Evolutionary conservation across 805 yeast species (phyloP).

Genomic region (Ogataea henricii): DNA sequence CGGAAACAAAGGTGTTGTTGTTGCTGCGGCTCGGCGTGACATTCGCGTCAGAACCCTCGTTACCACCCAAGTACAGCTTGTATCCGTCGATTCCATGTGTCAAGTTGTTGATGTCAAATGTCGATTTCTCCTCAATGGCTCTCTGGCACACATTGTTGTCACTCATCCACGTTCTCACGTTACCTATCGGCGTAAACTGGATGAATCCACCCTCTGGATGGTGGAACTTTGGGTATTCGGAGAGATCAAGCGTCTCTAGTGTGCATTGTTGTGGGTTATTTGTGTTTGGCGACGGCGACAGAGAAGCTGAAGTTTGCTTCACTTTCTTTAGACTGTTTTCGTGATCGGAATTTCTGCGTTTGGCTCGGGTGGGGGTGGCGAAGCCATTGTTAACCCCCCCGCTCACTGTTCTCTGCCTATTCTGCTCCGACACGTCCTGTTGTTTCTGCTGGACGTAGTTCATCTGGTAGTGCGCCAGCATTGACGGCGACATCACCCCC

Average conservation of each 20-base stretch:
- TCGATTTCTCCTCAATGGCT: slow-evolving; percentile 47
- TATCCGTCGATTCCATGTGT: slow-evolving; percentile 41
- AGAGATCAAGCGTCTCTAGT: slow-evolving; percentile 32
- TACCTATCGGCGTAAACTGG: slow-evolving; percentile 67
- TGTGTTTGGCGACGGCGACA: slow-evolving; percentile 7
- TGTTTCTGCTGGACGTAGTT: slow-evolving; percentile 12
- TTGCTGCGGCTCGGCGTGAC: slow-evolving; percentile 1
- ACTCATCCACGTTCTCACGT: slow-evolving; percentile 45
- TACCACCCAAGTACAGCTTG: slow-evolving; percentile 31
- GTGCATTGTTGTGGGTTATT: slow-evolving; percentile 19
- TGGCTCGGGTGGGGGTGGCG: slow-evolving; percentile 30
- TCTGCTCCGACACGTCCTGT: background rate
- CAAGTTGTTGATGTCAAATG: slow-evolving; percentile 35
- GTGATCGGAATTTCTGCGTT: slow-evolving; percentile 40
- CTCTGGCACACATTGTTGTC: slow-evolving; percentile 48
- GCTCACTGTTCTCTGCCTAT: slow-evolving; percentile 11
- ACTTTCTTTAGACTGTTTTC: slow-evolving; percentile 35
- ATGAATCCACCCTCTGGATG: slow-evolving; percentile 66
- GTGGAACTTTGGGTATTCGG: slow-evolving; percentile 56
- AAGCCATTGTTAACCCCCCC: slow-evolving; percentile 14
- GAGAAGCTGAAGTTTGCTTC: slow-evolving; percentile 23
- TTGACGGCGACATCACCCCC: slow-evolving; percentile 23
- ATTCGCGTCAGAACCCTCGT: slow-evolving; percentile 12
- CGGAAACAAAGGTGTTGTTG: slow-evolving; percentile 4
- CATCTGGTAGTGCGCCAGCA: slow-evolving; percentile 21